Evolutionary conservation across 2,329 filamentous ascomycete genomes (phyloP).

Genomic region (Ophiostoma novo-ulmi): DNA sequence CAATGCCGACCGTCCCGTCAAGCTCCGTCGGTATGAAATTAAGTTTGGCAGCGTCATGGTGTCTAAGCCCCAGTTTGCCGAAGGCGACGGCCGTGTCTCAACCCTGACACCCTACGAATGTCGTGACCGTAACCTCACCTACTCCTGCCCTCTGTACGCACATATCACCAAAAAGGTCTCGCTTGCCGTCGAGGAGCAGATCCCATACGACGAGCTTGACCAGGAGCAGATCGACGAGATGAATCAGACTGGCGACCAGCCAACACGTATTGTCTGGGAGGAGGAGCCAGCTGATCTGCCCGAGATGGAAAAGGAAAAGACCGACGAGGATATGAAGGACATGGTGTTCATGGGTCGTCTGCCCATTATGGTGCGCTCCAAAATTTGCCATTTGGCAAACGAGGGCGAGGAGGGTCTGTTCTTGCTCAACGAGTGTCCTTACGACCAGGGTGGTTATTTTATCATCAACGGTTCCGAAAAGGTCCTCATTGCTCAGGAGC

Average conservation of each 20-base stretch:
- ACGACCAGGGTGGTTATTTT: slow-evolving; percentile 97
- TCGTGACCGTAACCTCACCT: slow-evolving; percentile 90
- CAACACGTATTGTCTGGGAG: slow-evolving; percentile 57
- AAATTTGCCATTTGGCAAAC: slow-evolving; percentile 83
- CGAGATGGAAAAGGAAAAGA: slow-evolving; percentile 48
- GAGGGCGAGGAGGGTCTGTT: slow-evolving; percentile 83
- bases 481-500: slow-evolving; percentile 94
- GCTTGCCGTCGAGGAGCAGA: slow-evolving; percentile 70
- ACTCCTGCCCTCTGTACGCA: slow-evolving; percentile 85
- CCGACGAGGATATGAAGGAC: slow-evolving; percentile 56
- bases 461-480: slow-evolving; percentile 99
- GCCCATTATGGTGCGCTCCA: slow-evolving; percentile 96
- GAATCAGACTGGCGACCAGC: slow-evolving; percentile 50
- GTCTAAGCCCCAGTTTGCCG: slow-evolving; percentile 82
- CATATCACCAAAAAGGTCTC: slow-evolving; percentile 81
- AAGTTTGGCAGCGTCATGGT: slow-evolving; percentile 89
- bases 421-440: slow-evolving; percentile 90
- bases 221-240: slow-evolving; percentile 55
- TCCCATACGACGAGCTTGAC: slow-evolving; percentile 63
- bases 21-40: slow-evolving; percentile 88
- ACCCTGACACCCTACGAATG: slow-evolving; percentile 91
- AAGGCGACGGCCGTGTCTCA: slow-evolving; percentile 82
- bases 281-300: slow-evolving; percentile 52
- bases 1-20: slow-evolving; percentile 61
- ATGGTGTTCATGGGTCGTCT: slow-evolving; percentile 91